Evolutionary conservation across 495 filamentous ascomycete species (phyloP).

Genomic region (Amniculicola lignicola): DNA sequence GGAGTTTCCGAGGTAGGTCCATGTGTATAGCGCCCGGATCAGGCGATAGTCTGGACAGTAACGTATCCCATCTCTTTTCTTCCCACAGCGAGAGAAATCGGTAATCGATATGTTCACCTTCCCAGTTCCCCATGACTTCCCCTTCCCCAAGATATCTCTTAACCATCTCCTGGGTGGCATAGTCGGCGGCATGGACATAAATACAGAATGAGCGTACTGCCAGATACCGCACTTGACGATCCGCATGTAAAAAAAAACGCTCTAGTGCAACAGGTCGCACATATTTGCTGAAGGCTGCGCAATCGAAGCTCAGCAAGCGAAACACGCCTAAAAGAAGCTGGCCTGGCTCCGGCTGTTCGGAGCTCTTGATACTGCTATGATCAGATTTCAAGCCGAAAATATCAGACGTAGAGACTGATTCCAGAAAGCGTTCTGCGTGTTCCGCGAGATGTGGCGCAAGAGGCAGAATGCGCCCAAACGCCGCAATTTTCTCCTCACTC

Average conservation of each 20-base stretch:
- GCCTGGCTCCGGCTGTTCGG: conserved; percentile 8
- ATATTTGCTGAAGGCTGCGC: conserved; percentile 57
- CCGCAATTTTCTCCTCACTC: conserved; percentile 55
- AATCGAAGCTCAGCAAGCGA: conserved; percentile 72
- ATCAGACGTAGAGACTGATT: conserved; percentile 40
- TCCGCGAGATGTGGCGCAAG: conserved; percentile 69
- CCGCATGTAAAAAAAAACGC: conserved; percentile 60
- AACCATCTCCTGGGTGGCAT: conserved; percentile 67
- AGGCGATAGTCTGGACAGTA: conserved; percentile 16
- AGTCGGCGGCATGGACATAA: conserved; percentile 77
- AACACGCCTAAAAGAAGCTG: conserved; percentile 64
- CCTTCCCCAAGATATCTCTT: conserved; percentile 58
- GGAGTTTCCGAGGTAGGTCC: neutral
- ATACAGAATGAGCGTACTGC: conserved; percentile 74
- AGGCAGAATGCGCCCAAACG: conserved; percentile 76
- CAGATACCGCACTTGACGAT: conserved; percentile 67
- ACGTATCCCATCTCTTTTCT: conserved; percentile 48
- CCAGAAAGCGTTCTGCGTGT: conserved; percentile 47
- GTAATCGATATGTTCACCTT: conserved; percentile 77
- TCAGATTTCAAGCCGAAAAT: conserved; percentile 34
- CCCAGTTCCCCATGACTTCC: conserved; percentile 65
- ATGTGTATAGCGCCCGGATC: neutral
- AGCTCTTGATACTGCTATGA: neutral
- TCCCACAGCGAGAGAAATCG: conserved; percentile 81
- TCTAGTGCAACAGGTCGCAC: conserved; percentile 66